Percentiles rank a stretch among this genome's conserved stretches.
Conservation (phyloP, 2,329 filamentous ascomycete species). For the Aspergillus pseudoviridinutans region DNA sequence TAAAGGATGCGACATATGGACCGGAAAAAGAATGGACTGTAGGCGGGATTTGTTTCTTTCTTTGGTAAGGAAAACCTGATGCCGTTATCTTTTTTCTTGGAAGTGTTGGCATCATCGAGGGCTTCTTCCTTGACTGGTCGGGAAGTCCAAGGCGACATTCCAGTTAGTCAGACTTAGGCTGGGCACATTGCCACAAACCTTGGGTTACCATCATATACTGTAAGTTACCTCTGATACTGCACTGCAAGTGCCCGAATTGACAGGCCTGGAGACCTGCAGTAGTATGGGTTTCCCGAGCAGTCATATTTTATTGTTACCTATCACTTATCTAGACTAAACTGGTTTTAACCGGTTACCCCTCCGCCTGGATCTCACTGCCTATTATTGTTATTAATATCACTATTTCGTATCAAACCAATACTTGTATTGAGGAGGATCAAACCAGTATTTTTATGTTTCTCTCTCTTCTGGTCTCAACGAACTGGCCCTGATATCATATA, state of each 20-base stretch:
- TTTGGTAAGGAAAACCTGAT: background rate
- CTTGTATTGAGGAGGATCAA: background rate
- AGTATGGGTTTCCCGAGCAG: too few relatives aligned
- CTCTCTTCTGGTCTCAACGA: background rate
- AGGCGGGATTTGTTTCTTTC: background rate
- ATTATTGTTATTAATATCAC: background rate
- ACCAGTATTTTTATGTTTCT: background rate
- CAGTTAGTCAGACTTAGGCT: too few relatives aligned
- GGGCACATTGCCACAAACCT: too few relatives aligned
- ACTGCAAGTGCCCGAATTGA: background rate
- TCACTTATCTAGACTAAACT: background rate
- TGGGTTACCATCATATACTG: too few relatives aligned
- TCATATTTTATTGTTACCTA: background rate
- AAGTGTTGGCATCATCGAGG: constrained; percentile 11
- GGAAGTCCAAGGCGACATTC: background rate
- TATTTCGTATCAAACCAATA: background rate
- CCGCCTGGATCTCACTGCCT: background rate
- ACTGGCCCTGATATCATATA: background rate
- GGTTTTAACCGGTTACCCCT: background rate
- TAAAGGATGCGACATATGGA: background rate
- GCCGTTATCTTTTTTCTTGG: background rate
- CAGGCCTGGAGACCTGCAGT: background rate
- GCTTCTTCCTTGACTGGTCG: constrained; percentile 5
- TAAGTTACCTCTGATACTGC: too few relatives aligned
- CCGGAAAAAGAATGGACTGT: background rate